Base-by-base conservation (phyloP, 495 filamentous ascomycete species). In the Neurospora sp. region DNA sequence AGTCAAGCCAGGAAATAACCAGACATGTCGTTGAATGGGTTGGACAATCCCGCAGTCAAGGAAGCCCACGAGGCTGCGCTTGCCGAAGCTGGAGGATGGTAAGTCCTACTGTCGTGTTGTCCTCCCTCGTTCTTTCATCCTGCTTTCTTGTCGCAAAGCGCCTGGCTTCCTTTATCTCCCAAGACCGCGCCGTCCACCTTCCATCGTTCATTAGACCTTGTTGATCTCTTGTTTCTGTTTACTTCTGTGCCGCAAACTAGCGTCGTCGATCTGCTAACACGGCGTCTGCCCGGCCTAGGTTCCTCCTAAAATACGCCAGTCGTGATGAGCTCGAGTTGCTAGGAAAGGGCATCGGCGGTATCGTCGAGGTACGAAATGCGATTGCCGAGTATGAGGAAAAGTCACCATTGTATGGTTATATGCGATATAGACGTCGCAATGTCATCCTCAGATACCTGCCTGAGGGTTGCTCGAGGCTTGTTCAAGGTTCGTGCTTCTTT, bases 11-110 rank as follows among this genome's bases (percentile, higher is more conserved):
- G 46, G 46, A 69, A 38, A 39, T 72, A 75, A 37, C 48, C 75
- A 74, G 83, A 77, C 71, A 99, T 99, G 96, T 98, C 96, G 87
- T 87, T 99, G 83, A 97, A 98, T 91, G 96, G 96, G 76, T 86
- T 99, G 85, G 96, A 98, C 85, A 88, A 89, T 85, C 85, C 88
- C 77, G 87, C 88, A 76, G 86, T 99, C 79, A 87, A 89, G 81
- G 94, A 95, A 82, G 94, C 94, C 76, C 92, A 97, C 84, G 92
- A 94, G 76, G 83, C 86, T 76, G 92, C 94, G 69, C 85, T 91
- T 74, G 87, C 86, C 44, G 96, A 99, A 80, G 90, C 92, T 46
- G 96, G 95, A 82, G 94, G 94, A 91, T 99, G 96, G 96, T 99
- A 86, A 84, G 94, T 72, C 40, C 62, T 72, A 35, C 44, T 41